A percentile compares a stretch with the other conserved stretches of the same genome.
These are phyloP conservation scores for Colletotrichum truncatum DNA, from an alignment of 2,329 filamentous ascomycete species.

Conservation along the genomic window DNA sequence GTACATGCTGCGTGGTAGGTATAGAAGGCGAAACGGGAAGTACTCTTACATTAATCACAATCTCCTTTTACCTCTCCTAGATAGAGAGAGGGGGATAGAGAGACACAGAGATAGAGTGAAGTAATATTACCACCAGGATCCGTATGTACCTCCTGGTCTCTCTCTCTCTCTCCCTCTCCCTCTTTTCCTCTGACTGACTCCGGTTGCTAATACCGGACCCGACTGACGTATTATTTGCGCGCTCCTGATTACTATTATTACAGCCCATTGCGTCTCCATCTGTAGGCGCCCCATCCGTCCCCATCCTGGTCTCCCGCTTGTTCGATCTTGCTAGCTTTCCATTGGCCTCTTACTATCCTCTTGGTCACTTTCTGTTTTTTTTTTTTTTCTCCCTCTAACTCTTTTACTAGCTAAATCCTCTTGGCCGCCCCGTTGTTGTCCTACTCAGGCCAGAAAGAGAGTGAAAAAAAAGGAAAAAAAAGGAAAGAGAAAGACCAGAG, in stretches of 20 bases:
- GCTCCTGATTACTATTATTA: constrained; percentile 28
- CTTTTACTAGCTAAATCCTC: no score
- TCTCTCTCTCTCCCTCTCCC: no score
- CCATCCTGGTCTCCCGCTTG: constrained; percentile 12
- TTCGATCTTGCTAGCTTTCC: neutral
- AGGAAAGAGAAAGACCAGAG: neutral
- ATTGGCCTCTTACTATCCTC: neutral
- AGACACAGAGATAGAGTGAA: no score
- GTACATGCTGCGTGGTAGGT: no score
- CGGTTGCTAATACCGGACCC: neutral
- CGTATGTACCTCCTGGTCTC: no score
- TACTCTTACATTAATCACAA: no score
- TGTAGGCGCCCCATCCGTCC: neutral
- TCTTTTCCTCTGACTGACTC: neutral
- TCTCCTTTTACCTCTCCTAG: no score
- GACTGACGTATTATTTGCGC: constrained; percentile 18
- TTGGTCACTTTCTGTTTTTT: neutral
- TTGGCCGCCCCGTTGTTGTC: neutral
- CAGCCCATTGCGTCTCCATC: neutral
- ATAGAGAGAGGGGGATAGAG: no score
- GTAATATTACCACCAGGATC: no score
- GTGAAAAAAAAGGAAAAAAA: neutral
- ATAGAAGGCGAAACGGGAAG: no score
- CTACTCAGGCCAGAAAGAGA: neutral
- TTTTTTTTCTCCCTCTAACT: neutral